Evolutionary conservation across 148 eudicot genomes (phyloP).

Genomic region (Heliosperma pusillum): DNA sequence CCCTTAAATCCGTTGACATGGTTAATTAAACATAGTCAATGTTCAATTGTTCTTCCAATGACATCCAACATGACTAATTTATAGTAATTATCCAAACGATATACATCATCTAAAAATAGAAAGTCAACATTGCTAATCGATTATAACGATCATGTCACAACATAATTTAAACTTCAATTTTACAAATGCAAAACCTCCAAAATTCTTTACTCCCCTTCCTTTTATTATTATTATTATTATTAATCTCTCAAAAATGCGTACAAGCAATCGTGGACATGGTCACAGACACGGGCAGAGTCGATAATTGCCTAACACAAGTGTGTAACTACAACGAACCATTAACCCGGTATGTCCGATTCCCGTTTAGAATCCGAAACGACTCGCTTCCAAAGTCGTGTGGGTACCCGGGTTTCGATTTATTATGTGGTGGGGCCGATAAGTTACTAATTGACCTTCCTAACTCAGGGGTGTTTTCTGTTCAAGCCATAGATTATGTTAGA

Average conservation of each 20-base stretch:
- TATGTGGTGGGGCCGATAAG: conserved; percentile 13
- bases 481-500: conserved; percentile 24
- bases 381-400: conserved; percentile 25
- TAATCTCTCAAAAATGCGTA: not conserved
- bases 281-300: not conserved
- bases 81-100: no score
- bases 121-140: conserved; percentile 21
- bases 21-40: not conserved
- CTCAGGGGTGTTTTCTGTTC: conserved; percentile 25
- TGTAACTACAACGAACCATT: conserved; percentile 24
- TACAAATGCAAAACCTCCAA: conserved; percentile 19
- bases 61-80: not conserved
- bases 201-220: not conserved
- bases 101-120: not conserved
- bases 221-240: not conserved
- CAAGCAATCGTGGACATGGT: not conserved
- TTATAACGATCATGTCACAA: conserved; percentile 5
- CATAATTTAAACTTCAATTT: not conserved
- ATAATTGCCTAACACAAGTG: conserved; percentile 13
- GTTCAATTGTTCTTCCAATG: not conserved
- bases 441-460: conserved; percentile 19
- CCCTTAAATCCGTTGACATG: not conserved
- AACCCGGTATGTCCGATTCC: conserved; percentile 18
- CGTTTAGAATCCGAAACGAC: conserved; percentile 23
- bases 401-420: conserved; percentile 33